Base-by-base conservation (phyloP, 2,329 filamentous ascomycete species). In the Plenodomus biglobosus region DNA sequence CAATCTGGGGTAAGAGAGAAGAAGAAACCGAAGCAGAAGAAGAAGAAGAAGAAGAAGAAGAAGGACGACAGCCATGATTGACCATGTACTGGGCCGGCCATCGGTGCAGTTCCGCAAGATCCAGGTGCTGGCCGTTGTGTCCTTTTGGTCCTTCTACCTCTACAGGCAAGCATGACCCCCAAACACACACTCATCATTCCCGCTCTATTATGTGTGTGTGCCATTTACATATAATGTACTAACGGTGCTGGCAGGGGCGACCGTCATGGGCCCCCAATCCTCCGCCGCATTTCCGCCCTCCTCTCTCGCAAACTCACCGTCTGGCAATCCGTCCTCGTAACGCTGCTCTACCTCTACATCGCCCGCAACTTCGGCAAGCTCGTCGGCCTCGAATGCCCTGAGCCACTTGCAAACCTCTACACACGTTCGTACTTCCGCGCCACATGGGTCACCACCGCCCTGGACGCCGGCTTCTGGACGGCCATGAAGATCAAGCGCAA, bases 401-500 rank as follows among this genome's bases (percentile, higher is more conserved):
- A 99, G 64, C 94, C 94, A 17, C 80, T 99, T 66, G 88, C 92
- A 22, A 96, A 95, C 66, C 86, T 97, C 70, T 99, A 99, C 75
- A 90, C 89, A 45, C 81, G 90, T 42, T 85, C 88, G 21, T 99
- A 95, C 75, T 99, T 96, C 71, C 86, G 94, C 40, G 94, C 94
- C 46, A 99, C 94, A 68, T 99, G 94, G 94, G 84, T 97, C 15
- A 85, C 94, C 44, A 99, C 94, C 0, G 94, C 91, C 0, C 75
- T 99, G 52, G 94, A 99, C 64, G 94, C 94, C 5, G 94, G 94
- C 1, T 99, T 96, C 72, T 99, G 94, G 94, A 96, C 91, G 0
- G 94, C 94, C 27, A 99, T 99, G 94, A 87, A 85, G 63, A 92
- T 99, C 55, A 83, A 83, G 47, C 79, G 79, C 40, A 91, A 88